These are phyloP conservation scores for Xylariales sp. DNA, from an alignment of 2,329 filamentous ascomycete genomes.

Conservation along the genomic window DNA sequence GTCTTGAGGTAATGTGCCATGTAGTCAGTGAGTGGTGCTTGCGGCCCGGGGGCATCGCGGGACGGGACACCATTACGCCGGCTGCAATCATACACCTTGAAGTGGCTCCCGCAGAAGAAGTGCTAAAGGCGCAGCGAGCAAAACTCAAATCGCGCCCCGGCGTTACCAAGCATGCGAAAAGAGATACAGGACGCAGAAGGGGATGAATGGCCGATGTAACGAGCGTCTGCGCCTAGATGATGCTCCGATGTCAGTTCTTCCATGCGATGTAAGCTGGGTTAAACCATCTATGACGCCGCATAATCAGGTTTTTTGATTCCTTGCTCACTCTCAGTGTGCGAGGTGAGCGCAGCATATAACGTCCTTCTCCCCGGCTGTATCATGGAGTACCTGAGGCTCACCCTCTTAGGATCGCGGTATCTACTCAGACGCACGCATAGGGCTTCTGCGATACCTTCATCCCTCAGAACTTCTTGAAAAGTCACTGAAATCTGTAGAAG, in stretches of 20 bases:
- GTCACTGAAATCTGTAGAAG: not conserved
- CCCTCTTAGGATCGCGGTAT: not conserved
- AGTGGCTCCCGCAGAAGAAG: conserved; percentile 1
- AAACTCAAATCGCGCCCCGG: conserved; percentile 13
- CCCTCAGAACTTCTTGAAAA: conserved; percentile 2
- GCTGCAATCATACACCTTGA: conserved; percentile 24
- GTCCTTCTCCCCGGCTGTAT: conserved; percentile 2
- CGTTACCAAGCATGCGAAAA: not conserved
- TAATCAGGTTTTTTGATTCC: not conserved
- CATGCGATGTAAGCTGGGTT: not conserved
- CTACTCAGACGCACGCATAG: not conserved
- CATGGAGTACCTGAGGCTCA: not conserved
- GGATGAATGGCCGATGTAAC: not conserved
- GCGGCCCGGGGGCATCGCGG: not conserved
- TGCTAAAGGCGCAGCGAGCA: not conserved
- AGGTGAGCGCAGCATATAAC: conserved; percentile 17
- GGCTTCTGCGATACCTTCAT: not conserved
- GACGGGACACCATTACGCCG: not conserved
- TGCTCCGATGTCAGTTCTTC: not conserved
- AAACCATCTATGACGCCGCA: not conserved
- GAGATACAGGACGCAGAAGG: conserved; percentile 3
- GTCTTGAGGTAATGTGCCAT: not conserved
- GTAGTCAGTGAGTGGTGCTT: not conserved
- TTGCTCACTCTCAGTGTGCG: not conserved
- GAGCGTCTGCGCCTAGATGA: conserved; percentile 1